Base-by-base conservation (phyloP, 306 rosid species). In the Acacia acuminata region DNA sequence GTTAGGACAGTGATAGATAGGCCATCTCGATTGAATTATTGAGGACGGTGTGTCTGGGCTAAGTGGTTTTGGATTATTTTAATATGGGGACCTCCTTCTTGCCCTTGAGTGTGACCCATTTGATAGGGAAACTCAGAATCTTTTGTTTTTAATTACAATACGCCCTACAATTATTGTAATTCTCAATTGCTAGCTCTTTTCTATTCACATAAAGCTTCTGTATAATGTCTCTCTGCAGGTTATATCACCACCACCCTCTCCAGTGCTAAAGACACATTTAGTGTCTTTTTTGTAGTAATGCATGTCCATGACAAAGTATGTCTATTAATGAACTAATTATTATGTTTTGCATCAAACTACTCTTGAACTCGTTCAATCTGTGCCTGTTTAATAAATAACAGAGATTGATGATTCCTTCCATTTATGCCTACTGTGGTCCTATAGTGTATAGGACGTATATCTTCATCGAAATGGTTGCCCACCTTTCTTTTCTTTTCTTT, bases 41-140 rank as follows among this genome's bases (percentile, higher is more conserved):
- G 89, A 81, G 65, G 70, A 17, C 9, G 77, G 76, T 47, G 91
- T 73, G 90, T 58, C 86, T 8, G 42, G 79, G 82, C 79, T 76
- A 66, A 8, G 48, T 44, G 85, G 82, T 44, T 88, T 88, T 90
- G 95, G 90, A 87, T 84, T 85, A 73, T 83, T 82, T 81, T 71
- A 16, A 40, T 22, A 0, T 44, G 85, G 79, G 94, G 94, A 84
- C 88, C 88, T 43, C 83, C 40, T 12, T 61, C 16, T 20, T 30
- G 84, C 36, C 14, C 19, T 65, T 65, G 56, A 83, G 78, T 81
- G 82, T 2, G 87, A 80, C 82, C 53, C 43, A 36, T 44, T 48
- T 81, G 88, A 83, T 60, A 53, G 70, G 34, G 88, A 83, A 61
- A 77, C 27, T 82, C 15, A 79, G 87, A 84, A 73, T 81, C 91